A percentile compares a stretch with the other conserved stretches of the same genome.
phyloP scores from a whole-genome alignment of 441 rosid genomes.

The Eruca vesicaria region DNA sequence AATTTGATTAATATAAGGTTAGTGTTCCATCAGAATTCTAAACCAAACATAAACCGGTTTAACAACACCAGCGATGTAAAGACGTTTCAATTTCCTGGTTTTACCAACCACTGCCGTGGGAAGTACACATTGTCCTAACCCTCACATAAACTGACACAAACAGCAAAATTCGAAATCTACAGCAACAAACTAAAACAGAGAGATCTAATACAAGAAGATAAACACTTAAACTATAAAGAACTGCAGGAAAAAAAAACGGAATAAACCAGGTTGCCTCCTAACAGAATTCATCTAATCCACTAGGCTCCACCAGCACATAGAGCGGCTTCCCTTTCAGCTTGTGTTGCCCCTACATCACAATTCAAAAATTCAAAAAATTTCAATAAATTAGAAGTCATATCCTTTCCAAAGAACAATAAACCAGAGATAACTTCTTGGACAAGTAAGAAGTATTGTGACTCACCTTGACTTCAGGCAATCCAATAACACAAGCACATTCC shows the following conservation, averaged over 20 bases:
- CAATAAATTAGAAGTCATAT: neutral
- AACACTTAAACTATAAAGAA: neutral
- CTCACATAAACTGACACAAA: conserved; percentile 9
- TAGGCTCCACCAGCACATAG: conserved; percentile 93
- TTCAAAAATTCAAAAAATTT: neutral
- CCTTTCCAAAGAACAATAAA: neutral
- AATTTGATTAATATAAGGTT: neutral
- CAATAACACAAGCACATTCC: conserved; percentile 94
- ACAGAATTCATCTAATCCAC: conserved; percentile 52
- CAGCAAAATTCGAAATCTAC: conserved; percentile 27
- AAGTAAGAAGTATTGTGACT: conserved; percentile 4
- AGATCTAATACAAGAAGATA: conserved; percentile 4
- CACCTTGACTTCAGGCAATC: conserved; percentile 85
- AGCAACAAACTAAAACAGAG: neutral
- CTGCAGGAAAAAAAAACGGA: neutral
- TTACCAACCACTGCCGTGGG: conserved; percentile 14
- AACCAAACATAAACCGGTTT: neutral
- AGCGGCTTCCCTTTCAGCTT: conserved; percentile 88
- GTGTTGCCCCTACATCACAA: conserved; percentile 39
- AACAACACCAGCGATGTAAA: neutral
- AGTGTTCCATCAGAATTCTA: neutral
- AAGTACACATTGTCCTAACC: conserved; percentile 18
- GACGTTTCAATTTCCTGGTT: conserved; percentile 5
- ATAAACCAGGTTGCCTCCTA: conserved; percentile 31
- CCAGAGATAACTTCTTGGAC: conserved; percentile 15